These are phyloP conservation scores for Solioccasus polychromus DNA, from an alignment of 768 basidiomycete species.

Conservation along the genomic window DNA sequence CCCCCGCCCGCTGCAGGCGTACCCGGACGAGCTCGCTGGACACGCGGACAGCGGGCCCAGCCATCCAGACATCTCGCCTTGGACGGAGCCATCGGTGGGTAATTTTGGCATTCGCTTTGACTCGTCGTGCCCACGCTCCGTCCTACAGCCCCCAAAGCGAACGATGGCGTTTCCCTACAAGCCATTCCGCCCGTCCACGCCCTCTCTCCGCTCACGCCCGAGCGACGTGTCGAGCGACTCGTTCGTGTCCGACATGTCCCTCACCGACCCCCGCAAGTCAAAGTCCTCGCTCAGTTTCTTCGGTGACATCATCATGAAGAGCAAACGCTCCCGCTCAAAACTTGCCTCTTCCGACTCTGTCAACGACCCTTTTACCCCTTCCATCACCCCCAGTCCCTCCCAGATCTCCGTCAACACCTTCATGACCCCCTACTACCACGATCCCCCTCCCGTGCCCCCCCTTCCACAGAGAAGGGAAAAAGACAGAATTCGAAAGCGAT, in stretches of 20 bases:
- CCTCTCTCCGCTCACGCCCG: constrained; percentile 26
- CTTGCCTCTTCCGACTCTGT: constrained; percentile 35
- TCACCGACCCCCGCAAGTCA: constrained; percentile 40
- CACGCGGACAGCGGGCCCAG: not conserved
- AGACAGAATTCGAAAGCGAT: constrained; percentile 16
- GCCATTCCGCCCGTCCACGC: constrained; percentile 32
- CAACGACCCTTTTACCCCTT: constrained; percentile 27
- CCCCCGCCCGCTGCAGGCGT: constrained; percentile 3
- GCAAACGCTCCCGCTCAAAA: constrained; percentile 39
- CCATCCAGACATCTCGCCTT: constrained; percentile 22
- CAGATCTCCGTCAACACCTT: constrained; percentile 25
- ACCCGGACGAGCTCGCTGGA: constrained; percentile 9
- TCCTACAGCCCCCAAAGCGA: constrained; percentile 16
- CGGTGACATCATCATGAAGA: constrained; percentile 39
- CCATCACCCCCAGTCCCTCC: constrained; percentile 39
- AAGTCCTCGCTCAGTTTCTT: constrained; percentile 46
- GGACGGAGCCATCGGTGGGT: constrained; percentile 19
- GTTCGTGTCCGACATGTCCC: constrained; percentile 35
- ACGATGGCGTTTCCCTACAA: constrained; percentile 28
- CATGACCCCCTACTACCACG: constrained; percentile 10
- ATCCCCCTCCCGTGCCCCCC: constrained; percentile 8
- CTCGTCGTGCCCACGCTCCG: constrained; percentile 11
- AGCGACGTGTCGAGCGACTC: constrained; percentile 31
- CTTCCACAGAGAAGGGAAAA: constrained; percentile 28
- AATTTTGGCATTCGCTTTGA: not conserved